Evolutionary conservation across 129 eudicot species (phyloP).

Genomic region (Deinandra increscens): DNA sequence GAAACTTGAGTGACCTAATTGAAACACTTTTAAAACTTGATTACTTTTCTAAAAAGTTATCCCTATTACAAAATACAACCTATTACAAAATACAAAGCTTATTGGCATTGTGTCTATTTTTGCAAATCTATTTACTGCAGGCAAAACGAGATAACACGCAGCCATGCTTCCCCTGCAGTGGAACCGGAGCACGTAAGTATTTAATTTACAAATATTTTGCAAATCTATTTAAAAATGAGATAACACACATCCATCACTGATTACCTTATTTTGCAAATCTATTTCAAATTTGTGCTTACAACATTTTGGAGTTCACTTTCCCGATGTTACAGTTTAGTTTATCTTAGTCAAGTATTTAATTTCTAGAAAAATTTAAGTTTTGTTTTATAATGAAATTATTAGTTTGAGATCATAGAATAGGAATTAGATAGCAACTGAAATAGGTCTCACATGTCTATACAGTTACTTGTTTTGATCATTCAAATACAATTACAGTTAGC

Average conservation of each 20-base stretch:
- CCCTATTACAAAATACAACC: too few relatives aligned
- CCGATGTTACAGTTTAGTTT: neutral
- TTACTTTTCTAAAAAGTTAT: too few relatives aligned
- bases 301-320: neutral
- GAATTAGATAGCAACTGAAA: neutral
- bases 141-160: conserved; percentile 91
- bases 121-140: conserved; percentile 38
- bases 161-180: conserved; percentile 93
- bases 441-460: neutral
- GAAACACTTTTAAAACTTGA: too few relatives aligned
- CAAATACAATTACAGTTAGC: too few relatives aligned
- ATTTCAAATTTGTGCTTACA: neutral
- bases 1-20: too few relatives aligned
- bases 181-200: conserved; percentile 97
- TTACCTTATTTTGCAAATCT: too few relatives aligned
- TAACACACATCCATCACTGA: too few relatives aligned
- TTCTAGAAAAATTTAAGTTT: too few relatives aligned
- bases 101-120: neutral
- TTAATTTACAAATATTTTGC: too few relatives aligned
- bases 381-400: neutral
- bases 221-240: too few relatives aligned
- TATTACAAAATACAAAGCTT: too few relatives aligned
- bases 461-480: too few relatives aligned
- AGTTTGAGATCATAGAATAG: neutral
- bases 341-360: neutral